These are phyloP conservation scores for Microascus cirrosus DNA, from an alignment of 2,329 filamentous ascomycete species.

Conservation along the genomic window DNA sequence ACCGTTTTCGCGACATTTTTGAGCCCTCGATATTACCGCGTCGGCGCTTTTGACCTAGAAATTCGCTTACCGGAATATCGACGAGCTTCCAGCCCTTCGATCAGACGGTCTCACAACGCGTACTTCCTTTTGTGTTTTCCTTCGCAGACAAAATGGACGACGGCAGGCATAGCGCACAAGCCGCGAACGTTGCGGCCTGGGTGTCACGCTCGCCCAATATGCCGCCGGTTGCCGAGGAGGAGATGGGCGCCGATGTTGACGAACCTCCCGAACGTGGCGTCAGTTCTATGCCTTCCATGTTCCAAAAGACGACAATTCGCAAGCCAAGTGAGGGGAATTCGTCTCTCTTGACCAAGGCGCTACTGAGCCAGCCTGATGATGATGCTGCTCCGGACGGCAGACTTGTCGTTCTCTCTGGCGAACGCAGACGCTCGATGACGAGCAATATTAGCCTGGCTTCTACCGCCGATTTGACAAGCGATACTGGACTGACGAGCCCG, in stretches of 20 bases:
- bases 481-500: slow-evolving; percentile 82
- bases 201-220: slow-evolving; percentile 5
- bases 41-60: background rate
- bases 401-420: slow-evolving; percentile 21
- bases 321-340: slow-evolving; percentile 1
- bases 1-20: background rate
- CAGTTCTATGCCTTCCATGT: background rate
- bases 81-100: background rate
- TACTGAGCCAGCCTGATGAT: slow-evolving; percentile 57
- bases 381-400: slow-evolving; percentile 28
- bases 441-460: slow-evolving; percentile 75
- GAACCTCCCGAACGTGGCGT: slow-evolving; percentile 8
- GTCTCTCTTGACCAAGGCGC: slow-evolving; percentile 78
- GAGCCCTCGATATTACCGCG: background rate
- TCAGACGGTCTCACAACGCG: background rate
- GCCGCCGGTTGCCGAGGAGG: slow-evolving; percentile 6
- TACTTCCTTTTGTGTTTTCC: background rate
- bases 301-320: slow-evolving; percentile 2
- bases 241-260: slow-evolving; percentile 9
- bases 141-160: background rate
- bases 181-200: slow-evolving; percentile 4
- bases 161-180: background rate
- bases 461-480: slow-evolving; percentile 87
- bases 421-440: slow-evolving; percentile 54
- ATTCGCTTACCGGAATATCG: background rate